Conservation (phyloP, 78 protist genomes). For the Tieghemostelium lacteum region DNA sequence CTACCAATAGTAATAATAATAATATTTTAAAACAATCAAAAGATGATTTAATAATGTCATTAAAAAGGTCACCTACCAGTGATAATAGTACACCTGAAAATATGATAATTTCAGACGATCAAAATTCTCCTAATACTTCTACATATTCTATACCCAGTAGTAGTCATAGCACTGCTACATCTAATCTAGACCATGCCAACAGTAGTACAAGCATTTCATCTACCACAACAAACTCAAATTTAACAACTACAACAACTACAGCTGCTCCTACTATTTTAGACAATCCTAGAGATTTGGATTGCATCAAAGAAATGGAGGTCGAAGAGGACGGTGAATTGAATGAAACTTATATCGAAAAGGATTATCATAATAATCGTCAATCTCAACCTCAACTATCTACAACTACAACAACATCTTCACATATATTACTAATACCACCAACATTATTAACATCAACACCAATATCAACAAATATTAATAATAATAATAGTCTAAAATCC, state of each 20-base stretch:
- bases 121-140: neutral
- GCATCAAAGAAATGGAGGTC: too few relatives aligned
- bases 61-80: neutral
- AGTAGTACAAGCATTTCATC: neutral
- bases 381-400: too few relatives aligned
- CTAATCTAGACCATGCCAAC: neutral
- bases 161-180: neutral
- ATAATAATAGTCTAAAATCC: conserved; percentile 11
- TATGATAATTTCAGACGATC: conserved; percentile 20
- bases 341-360: too few relatives aligned
- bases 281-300: too few relatives aligned
- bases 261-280: neutral
- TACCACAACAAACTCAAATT: neutral
- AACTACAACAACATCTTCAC: neutral
- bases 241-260: neutral
- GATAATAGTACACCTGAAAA: conserved; percentile 50
- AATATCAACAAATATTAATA: neutral
- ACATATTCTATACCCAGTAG: neutral
- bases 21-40: too few relatives aligned
- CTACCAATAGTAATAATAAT: neutral
- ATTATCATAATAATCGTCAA: too few relatives aligned
- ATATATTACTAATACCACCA: neutral
- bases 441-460: neutral
- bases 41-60: too few relatives aligned
- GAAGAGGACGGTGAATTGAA: too few relatives aligned